Evolutionary conservation across 345 rosid species (phyloP).

Genomic region (Boechera retrofracta): DNA sequence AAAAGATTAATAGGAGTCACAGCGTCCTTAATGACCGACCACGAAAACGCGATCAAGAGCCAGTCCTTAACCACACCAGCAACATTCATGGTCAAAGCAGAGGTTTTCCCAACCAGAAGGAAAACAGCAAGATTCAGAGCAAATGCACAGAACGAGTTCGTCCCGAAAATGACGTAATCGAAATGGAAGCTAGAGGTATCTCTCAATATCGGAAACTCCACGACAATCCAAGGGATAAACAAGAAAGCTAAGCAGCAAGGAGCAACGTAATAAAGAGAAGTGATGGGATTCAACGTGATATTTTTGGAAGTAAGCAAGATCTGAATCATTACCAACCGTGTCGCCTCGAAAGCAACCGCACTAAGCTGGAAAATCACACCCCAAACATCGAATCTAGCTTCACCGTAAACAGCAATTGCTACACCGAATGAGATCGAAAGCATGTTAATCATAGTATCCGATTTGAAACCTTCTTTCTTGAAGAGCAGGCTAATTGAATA

Average conservation of each 20-base stretch:
- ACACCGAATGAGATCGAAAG: conserved; percentile 66
- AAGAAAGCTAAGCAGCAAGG: conserved; percentile 68
- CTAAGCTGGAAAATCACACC: conserved; percentile 65
- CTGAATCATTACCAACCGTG: conserved; percentile 67
- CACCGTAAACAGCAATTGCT: conserved; percentile 68
- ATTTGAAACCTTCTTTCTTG: conserved; percentile 54
- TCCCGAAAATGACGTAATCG: conserved; percentile 60
- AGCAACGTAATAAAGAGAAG: conserved; percentile 69
- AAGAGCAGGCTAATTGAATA: conserved; percentile 69
- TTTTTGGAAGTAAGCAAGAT: conserved; percentile 65
- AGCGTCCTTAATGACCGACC: conserved; percentile 81
- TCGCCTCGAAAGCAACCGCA: conserved; percentile 71
- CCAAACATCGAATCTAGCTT: conserved; percentile 68
- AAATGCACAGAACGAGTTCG: conserved; percentile 71
- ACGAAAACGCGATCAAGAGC: conserved; percentile 80
- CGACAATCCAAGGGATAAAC: conserved; percentile 61
- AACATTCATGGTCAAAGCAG: conserved; percentile 87
- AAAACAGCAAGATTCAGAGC: conserved; percentile 81
- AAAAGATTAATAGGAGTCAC: conserved; percentile 73
- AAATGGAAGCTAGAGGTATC: conserved; percentile 66
- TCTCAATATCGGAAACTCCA: conserved; percentile 60
- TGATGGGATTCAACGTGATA: conserved; percentile 61
- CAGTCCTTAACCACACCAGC: conserved; percentile 87
- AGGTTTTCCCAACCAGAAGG: conserved; percentile 78
- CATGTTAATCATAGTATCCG: conserved; percentile 66